Evolutionary conservation across 225 moss, liverwort and hornwort genomes (phyloP).

Genomic region (Anthoceros angustus): DNA sequence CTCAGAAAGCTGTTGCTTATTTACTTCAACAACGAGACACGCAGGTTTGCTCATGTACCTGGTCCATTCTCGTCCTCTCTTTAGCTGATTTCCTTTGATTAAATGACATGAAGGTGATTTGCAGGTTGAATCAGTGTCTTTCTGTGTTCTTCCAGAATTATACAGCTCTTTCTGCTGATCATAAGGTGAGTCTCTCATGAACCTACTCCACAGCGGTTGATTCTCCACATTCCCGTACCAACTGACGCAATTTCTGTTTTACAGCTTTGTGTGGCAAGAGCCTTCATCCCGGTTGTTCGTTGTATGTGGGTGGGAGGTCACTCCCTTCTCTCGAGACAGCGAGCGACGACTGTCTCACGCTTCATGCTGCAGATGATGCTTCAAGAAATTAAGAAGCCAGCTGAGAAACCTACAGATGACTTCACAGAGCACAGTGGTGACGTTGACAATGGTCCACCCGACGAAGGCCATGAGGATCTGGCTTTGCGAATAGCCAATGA

Average conservation of each 20-base stretch:
- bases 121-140: neutral
- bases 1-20: neutral
- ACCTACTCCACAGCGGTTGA: neutral
- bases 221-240: neutral
- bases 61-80: neutral
- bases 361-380: conserved; percentile 1
- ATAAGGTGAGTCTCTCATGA: neutral
- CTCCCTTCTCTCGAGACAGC: neutral
- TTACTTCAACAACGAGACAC: conserved; percentile 1
- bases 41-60: neutral
- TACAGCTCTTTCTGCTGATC: neutral
- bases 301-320: conserved; percentile 1
- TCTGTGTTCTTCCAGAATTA: neutral
- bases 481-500: neutral
- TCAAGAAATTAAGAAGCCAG: neutral
- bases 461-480: neutral
- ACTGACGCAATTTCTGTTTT: neutral
- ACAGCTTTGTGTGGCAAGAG: neutral
- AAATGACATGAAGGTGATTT: neutral
- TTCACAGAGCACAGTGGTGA: neutral
- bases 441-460: neutral
- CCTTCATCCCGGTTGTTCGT: neutral
- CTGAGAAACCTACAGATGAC: neutral
- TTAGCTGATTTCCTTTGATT: neutral
- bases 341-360: neutral